Base-by-base conservation (phyloP, 1,284 basidiomycete species). In the Rhizoctonia solani region DNA sequence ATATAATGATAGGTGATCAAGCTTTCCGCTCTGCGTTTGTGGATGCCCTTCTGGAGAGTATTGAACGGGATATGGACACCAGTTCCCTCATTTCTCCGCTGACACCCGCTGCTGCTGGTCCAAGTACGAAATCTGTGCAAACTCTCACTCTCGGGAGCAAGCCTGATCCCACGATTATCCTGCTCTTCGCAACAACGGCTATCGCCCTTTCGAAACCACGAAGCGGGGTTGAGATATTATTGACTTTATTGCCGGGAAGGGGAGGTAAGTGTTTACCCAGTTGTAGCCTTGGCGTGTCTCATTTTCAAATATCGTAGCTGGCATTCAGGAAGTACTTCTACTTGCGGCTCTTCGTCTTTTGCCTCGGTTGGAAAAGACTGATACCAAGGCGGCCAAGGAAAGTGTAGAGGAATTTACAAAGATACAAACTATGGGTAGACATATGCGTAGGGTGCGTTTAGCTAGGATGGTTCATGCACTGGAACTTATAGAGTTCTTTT, bases 271-370 rank as follows among this genome's bases (percentile, higher is more conserved):
- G 4, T 2, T 9, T 9, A 14, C 5, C 4, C 27, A n/a, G n/a
- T n/a, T n/a, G n/a, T 29, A 8, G 13, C 9, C 46, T 44, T 46
- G 1, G 21, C 16, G 27, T 29, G 14, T 14, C 32, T 1, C 11
- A 6, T 9, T 21, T 4, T 11, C n/a, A 5, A 2, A 21, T 21
- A 32, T 21, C 30, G 0, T 3, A 65, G 61, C 61, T 44, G 61
- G 61, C n/a, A 53, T 65, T 23, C 61, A 65, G 29, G 61, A 65
- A 23, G 61, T 65, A 13, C 32, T 65, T 11, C n/a, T 65, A 27
- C 39, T 65, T 1, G 61, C 61, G 2, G 61, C 49, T 2, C 61
- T 65, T 32, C 49, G 61, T 4, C 49, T 65, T 4, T 13, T 65
- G 6, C 61, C 61, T 32, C 46, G 39, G 27, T 41, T 65, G 8